A percentile compares a stretch with the other conserved stretches of the same genome.
These are phyloP conservation scores for Metschnikowia kunwiensis DNA, from an alignment of 805 yeast genomes.

Conservation along the genomic window DNA sequence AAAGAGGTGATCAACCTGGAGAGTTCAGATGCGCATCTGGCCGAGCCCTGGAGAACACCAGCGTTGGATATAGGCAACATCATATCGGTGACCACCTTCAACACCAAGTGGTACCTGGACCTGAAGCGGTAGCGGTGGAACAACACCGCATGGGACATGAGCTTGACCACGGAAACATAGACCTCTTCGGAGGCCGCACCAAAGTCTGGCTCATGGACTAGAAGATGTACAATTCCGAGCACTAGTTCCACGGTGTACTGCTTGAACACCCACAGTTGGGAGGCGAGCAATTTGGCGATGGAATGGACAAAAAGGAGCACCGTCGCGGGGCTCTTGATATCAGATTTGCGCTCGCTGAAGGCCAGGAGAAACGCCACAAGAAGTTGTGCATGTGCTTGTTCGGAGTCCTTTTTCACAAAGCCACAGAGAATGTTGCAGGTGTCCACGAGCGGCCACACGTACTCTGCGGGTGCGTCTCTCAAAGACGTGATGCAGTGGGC, in stretches of 20 bases:
- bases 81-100: constrained; percentile 46
- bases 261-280: constrained; percentile 54
- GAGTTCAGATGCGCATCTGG: constrained; percentile 40
- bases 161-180: constrained; percentile 42
- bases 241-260: constrained; percentile 66
- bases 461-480: constrained; percentile 12
- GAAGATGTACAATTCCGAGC: constrained; percentile 35
- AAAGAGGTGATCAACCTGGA: constrained; percentile 61
- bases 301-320: constrained; percentile 14
- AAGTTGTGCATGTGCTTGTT: constrained; percentile 13
- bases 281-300: constrained; percentile 44
- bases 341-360: constrained; percentile 16
- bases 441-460: constrained; percentile 17
- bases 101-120: constrained; percentile 68
- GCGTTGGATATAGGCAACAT: constrained; percentile 42
- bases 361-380: constrained; percentile 29
- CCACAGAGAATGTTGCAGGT: constrained; percentile 20
- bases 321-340: constrained; percentile 8
- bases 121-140: constrained; percentile 68
- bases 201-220: constrained; percentile 3
- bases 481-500: constrained; percentile 20
- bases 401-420: constrained; percentile 14
- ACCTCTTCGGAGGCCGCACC: constrained; percentile 11
- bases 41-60: constrained; percentile 3
- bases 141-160: constrained; percentile 59